phyloP scores from a whole-genome alignment of 23 red algal genomes.

The Cyanidiococcus yangmingshanensis region DNA sequence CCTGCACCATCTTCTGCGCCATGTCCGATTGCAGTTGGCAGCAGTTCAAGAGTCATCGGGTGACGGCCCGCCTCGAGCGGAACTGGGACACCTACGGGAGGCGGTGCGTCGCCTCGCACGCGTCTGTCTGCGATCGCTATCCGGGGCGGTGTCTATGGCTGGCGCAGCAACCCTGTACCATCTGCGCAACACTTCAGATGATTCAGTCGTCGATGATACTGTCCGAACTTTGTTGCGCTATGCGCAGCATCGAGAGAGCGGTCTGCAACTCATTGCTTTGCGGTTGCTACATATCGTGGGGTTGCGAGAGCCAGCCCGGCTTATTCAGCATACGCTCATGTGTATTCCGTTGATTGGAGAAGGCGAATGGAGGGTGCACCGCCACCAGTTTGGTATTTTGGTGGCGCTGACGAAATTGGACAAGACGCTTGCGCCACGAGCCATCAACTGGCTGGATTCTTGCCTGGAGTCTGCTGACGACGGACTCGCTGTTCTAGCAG shows the following conservation, averaged over 20 bases:
- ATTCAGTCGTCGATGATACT: neutral
- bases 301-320: neutral
- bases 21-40: neutral
- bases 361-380: neutral
- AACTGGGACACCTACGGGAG: neutral
- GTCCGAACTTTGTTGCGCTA: slow-evolving; percentile 6
- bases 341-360: neutral
- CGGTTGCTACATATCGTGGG: neutral
- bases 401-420: neutral
- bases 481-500: neutral
- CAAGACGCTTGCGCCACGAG: neutral
- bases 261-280: neutral
- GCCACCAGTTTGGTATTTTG: neutral
- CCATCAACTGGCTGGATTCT: neutral
- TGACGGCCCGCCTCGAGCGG: neutral
- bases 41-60: neutral
- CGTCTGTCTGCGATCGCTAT: neutral
- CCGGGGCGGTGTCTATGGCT: neutral
- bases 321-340: neutral
- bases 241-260: neutral
- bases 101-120: neutral
- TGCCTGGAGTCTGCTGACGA: neutral
- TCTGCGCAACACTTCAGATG: neutral
- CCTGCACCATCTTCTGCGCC: neutral
- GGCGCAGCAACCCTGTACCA: neutral